Conservation (phyloP, 169 alveolate genomes). For the Cytauxzoon felis region DNA sequence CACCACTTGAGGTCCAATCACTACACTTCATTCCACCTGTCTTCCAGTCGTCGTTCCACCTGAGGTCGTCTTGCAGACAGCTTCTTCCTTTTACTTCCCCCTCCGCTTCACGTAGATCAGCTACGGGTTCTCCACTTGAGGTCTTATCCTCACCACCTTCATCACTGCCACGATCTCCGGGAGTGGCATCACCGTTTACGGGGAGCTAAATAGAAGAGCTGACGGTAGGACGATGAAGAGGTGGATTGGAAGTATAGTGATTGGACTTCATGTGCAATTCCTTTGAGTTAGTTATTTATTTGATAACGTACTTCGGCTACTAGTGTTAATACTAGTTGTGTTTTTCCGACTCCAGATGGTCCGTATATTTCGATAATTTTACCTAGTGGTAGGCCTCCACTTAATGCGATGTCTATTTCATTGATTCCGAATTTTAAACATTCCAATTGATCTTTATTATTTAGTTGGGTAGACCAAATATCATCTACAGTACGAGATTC, state of each 20-base stretch:
- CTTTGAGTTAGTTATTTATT: not conserved
- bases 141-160: too few relatives aligned
- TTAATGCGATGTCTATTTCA: conserved; percentile 38
- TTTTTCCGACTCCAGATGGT: conserved; percentile 53
- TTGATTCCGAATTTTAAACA: conserved; percentile 26
- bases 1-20: too few relatives aligned
- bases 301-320: conserved; percentile 54
- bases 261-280: too few relatives aligned
- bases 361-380: conserved; percentile 53
- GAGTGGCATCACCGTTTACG: too few relatives aligned
- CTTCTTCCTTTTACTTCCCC: too few relatives aligned
- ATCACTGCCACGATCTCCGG: too few relatives aligned
- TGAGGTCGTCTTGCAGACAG: too few relatives aligned
- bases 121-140: too few relatives aligned
- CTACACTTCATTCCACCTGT: too few relatives aligned
- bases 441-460: not conserved
- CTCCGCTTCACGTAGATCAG: too few relatives aligned
- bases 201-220: too few relatives aligned
- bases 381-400: conserved; percentile 49
- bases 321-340: conserved; percentile 53
- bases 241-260: not conserved
- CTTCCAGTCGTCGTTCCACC: too few relatives aligned
- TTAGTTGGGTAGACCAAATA: conserved; percentile 14
- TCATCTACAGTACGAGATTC: conserved; percentile 29
- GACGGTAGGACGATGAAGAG: not conserved